Conservation (phyloP, 1,139 yeast genomes). For the Pichia sp. region DNA sequence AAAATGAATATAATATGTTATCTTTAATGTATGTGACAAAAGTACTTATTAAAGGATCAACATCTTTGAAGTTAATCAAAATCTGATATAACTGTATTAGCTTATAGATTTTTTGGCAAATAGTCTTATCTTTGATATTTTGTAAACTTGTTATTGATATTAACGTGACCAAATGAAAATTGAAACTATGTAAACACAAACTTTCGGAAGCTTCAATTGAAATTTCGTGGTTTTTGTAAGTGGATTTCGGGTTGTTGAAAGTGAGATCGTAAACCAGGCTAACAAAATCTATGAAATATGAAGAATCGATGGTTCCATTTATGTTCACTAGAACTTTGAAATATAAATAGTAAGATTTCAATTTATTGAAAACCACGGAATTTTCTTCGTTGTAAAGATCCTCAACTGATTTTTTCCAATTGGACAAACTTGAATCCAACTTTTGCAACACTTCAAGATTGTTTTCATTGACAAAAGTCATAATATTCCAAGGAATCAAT, state of each 20-base stretch:
- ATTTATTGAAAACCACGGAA: constrained; percentile 16
- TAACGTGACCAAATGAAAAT: constrained; percentile 22
- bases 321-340: constrained; percentile 20
- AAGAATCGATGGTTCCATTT: constrained; percentile 10
- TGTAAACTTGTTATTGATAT: constrained; percentile 18
- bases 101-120: constrained; percentile 12
- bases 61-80: constrained; percentile 14
- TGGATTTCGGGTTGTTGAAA: constrained; percentile 11
- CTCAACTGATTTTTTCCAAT: constrained; percentile 18
- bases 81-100: constrained; percentile 19
- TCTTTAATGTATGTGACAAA: constrained; percentile 17
- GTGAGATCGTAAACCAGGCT: constrained; percentile 18
- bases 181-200: constrained; percentile 23
- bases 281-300: constrained; percentile 15
- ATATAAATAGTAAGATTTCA: constrained; percentile 22
- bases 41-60: constrained; percentile 17
- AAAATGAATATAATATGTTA: constrained; percentile 7
- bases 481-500: constrained; percentile 24
- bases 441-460: constrained; percentile 9
- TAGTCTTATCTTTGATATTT: constrained; percentile 9
- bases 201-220: constrained; percentile 19
- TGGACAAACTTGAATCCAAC: constrained; percentile 17
- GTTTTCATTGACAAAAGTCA: constrained; percentile 14
- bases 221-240: constrained; percentile 10
- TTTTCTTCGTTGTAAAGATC: constrained; percentile 17